Base-by-base conservation (phyloP, 805 yeast genomes). In the Vanderwaltozyma polyspora region DNA sequence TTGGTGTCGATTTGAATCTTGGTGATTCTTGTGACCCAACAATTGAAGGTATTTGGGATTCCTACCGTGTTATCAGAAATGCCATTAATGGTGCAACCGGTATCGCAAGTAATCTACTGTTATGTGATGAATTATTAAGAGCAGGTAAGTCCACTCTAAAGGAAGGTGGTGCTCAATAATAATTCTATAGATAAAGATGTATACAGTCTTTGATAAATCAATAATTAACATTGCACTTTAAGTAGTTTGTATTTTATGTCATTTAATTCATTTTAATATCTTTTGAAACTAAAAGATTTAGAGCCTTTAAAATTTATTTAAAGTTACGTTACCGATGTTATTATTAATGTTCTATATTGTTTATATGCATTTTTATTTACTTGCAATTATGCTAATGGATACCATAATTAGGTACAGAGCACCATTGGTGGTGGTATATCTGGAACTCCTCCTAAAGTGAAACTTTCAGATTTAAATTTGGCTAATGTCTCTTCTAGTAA, bases 11-110 rank as follows among this genome's bases (percentile, higher is more conserved):
- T 57, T 70, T 91, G 45, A 74, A 73, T 40, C 71, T 89, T 9
- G 99, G 99, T 26, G 95, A 87, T 55, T 91, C 96, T 32, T 78
- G 89, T 73, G 96, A 89, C 54, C 96, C 98, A 32, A 71, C 84
- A 6, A 71, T 82, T 35, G 95, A 84, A 55, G 98, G 98, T 41
- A 75, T 91, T 38, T 91, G 95, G 94, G 99, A 91, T 62, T 82
- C 94, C 18, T 91, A 74, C 66, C 70, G 98, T 45, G 98, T 91
- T 26, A 65, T 91, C 40, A 76, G 98, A 64, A 91, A 91, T 57
- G 94, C 95, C 8, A 67, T 91, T 35, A 76, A 86, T 33, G 78
- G 94, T 30, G 95, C 97, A 25, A 80, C 93, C 1, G 94, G 95
- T 35, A 91, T 91, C 51, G 89, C 98, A 1, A 78, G 91, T 43